These are phyloP conservation scores for Mrakiaceae sp. DNA, from an alignment of 1,284 basidiomycete species.

Conservation along the genomic window DNA sequence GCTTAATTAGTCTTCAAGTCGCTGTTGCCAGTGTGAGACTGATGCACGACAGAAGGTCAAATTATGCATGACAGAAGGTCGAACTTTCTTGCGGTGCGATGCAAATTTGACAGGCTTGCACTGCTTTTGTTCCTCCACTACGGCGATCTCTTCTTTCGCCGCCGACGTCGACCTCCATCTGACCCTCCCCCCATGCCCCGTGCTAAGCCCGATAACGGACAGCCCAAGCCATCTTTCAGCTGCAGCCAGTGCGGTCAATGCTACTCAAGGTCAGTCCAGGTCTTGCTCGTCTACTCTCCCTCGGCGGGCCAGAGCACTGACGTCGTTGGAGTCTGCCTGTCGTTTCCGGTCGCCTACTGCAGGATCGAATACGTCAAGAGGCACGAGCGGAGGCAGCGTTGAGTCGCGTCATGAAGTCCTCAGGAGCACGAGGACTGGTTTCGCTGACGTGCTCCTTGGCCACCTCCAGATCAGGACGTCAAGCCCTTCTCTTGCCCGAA, in stretches of 20 bases:
- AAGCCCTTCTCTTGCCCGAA: background rate
- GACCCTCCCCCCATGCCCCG: too few species aligned
- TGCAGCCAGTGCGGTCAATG: background rate
- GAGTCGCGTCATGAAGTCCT: background rate
- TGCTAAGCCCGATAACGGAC: too few species aligned
- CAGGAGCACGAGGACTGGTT: background rate
- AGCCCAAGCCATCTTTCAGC: background rate
- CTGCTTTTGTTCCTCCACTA: too few species aligned
- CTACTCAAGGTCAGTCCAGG: background rate
- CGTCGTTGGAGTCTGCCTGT: background rate
- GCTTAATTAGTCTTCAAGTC: too few species aligned
- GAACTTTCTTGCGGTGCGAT: too few species aligned
- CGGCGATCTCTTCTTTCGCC: too few species aligned
- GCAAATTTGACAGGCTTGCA: too few species aligned
- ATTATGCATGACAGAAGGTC: too few species aligned
- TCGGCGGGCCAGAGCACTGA: background rate
- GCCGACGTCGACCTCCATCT: too few species aligned
- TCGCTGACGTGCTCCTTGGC: background rate
- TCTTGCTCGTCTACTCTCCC: background rate
- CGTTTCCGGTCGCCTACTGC: background rate
- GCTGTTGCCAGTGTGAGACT: too few species aligned
- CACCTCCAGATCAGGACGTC: background rate
- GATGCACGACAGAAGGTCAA: too few species aligned
- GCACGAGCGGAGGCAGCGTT: background rate
- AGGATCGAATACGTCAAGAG: background rate